Evolutionary conservation across 768 basidiomycete genomes (phyloP), one percentile per base, ranked within the genome.

Genomic region (Boletus rufocinnamomeus): DNA sequence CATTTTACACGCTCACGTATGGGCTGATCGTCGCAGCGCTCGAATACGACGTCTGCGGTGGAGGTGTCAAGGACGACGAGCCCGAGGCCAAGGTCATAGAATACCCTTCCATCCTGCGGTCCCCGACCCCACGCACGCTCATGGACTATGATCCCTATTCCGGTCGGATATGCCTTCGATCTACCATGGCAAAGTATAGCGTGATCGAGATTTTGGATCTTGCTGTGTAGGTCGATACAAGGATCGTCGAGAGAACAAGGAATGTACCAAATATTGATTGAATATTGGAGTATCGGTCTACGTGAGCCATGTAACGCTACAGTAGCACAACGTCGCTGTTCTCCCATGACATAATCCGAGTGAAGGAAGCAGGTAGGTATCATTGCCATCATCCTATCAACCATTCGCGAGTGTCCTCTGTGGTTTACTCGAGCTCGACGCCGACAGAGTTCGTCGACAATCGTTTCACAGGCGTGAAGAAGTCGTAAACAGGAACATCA

Each of bases 81-180:
- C 13, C 8, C 4, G 10, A 13, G 25, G 47, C 41, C 49, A 58
- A 45, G 37, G 30, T 50, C 14, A 9, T 35, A 0, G 52, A 66
- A 6, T 59, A 66, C 34, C 49, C 44, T 27, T 54, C 4, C 10
- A 38, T 64, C 27, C 28, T 59, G 6, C 47, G 30, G 3, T 52
- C 50, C 27, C 40, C 61, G 14, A 16, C 44, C 6, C 11, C 25
- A 2, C 49, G 49, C 16, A 23, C 21, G 14, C 27, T 69, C 14
- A 25, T 38, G 32, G 64, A 69, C 50, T 69, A 64, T 43, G 67
- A 68, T 53, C 58, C 65, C 4, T 68, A 69, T 50, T 53, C 45
- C 0, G 68, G 67, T 2, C 56, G 58, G 37, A 38, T 68, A n/a
- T 67, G 62, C 27, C 16, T 69, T 2, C 50, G 17, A 34, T 50